Evolutionary conservation across 345 rosid genomes (phyloP), one percentile per base, ranked within the genome.

Genomic region (Durio zibethinus): DNA sequence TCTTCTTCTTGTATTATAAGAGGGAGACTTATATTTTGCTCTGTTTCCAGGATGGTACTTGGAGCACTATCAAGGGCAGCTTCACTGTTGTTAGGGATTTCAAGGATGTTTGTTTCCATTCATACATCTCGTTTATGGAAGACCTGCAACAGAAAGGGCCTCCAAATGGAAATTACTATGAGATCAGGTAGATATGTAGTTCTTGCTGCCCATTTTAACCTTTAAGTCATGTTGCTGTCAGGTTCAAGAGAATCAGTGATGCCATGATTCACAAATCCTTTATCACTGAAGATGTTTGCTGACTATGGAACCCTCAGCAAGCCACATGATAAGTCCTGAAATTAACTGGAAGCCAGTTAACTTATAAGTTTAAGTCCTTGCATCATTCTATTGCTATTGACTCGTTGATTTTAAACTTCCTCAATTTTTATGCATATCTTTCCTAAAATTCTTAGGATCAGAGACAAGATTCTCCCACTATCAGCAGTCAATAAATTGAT

Each of bases 21-120:
- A 76, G 56, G 60, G 71, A 53, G 80, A 64, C 52, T 56, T 73
- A 63, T 57, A 18, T 38, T 62, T 27, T 64, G 64, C 23, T 38
- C 7, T 21, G 54, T 77, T 77, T 86, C 36, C 85, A 96, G 99
- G 97, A 93, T 84, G 98, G 97, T 72, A 96, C 98, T 50, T 86
- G 91, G 94, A 85, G 89, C 80, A 87, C 94, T 31, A 72, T 93
- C 60, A 62, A 83, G 77, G 84, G 87, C 11, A 82, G 93, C 84
- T 86, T 83, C 83, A 96, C 93, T 7, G 80, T 89, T 75, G 88
- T 93, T 78, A 77, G 84, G 29, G 99, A 96, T 84, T 91, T 93
- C 78, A 47, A 12, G 67, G 99, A 93, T 83, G 88, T 91, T 80
- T 90, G 91, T 70, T 88, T 79, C 73, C 90, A 92, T 86, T 91